Percentiles rank a stretch among this genome's conserved stretches.
Evolutionary conservation across 495 filamentous ascomycete species (phyloP).

Genomic region (Lasiosphaeriaceae sp.): DNA sequence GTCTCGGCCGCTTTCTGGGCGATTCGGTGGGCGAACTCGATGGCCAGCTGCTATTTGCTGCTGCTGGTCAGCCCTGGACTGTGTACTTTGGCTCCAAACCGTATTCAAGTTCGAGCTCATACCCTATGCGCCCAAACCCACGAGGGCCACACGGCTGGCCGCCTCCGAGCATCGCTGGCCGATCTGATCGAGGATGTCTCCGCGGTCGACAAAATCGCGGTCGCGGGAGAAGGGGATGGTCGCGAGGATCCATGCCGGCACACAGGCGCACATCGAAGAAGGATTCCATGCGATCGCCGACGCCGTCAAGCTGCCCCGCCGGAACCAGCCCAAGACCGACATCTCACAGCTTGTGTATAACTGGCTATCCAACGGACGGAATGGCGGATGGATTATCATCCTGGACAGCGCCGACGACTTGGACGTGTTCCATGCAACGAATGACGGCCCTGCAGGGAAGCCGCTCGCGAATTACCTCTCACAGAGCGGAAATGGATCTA

Average conservation of each 20-base stretch:
- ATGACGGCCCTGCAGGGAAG: no score
- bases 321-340: conserved; percentile 33
- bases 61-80: no score
- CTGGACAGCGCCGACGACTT: conserved; percentile 45
- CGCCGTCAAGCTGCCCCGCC: conserved; percentile 30
- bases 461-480: no score
- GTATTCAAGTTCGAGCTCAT: no score
- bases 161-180: background rate
- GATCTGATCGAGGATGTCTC: conserved; percentile 1
- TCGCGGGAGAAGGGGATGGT: conserved; percentile 1
- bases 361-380: conserved; percentile 39
- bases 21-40: no score
- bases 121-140: background rate
- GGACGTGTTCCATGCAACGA: conserved; percentile 26
- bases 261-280: no score
- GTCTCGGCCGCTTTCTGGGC: no score
- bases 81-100: no score
- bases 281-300: conserved; percentile 39
- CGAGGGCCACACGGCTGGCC: background rate
- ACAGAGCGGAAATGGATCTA: no score
- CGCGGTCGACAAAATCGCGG: conserved; percentile 5
- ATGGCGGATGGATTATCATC: conserved; percentile 37
- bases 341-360: conserved; percentile 31
- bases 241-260: background rate
- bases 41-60: no score